Conservation (phyloP, 192 early-diverging fungal genomes). For the Nowakowskiella sp. region DNA sequence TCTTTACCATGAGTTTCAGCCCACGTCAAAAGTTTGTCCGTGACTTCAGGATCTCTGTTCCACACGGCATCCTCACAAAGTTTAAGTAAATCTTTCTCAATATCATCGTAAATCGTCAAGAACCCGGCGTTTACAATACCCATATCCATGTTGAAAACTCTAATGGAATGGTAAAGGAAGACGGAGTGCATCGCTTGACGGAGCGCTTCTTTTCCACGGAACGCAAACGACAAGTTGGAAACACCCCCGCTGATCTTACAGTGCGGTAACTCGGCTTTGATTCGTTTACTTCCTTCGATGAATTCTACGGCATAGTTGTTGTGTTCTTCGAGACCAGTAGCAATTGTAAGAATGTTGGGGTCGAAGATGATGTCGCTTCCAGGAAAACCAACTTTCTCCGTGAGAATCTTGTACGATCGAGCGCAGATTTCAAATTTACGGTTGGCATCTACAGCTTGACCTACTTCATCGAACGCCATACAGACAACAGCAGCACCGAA, state of each 20-base stretch:
- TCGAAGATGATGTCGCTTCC: conserved; percentile 80
- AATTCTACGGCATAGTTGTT: conserved; percentile 95
- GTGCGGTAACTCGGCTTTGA: conserved; percentile 75
- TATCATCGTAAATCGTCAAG: conserved; percentile 92
- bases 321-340: conserved; percentile 96
- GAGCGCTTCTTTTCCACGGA: conserved; percentile 87
- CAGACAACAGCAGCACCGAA: conserved; percentile 94
- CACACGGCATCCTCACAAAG: conserved; percentile 90
- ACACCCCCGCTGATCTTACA: conserved; percentile 95
- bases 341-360: conserved; percentile 94
- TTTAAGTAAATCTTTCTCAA: conserved; percentile 85
- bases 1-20: conserved; percentile 64
- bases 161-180: conserved; percentile 78
- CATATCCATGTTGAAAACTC: conserved; percentile 93
- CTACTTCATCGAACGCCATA: conserved; percentile 95
- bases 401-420: conserved; percentile 83
- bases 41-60: conserved; percentile 85
- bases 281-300: conserved; percentile 63
- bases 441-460: conserved; percentile 76
- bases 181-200: conserved; percentile 96
- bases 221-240: conserved; percentile 95
- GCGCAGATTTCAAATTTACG: conserved; percentile 86
- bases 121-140: conserved; percentile 96
- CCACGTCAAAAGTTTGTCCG: conserved; percentile 88
- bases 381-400: conserved; percentile 75